These are phyloP conservation scores for Wallacemonas sp. DNA, from an alignment of 208 protist species.

Conservation along the genomic window DNA sequence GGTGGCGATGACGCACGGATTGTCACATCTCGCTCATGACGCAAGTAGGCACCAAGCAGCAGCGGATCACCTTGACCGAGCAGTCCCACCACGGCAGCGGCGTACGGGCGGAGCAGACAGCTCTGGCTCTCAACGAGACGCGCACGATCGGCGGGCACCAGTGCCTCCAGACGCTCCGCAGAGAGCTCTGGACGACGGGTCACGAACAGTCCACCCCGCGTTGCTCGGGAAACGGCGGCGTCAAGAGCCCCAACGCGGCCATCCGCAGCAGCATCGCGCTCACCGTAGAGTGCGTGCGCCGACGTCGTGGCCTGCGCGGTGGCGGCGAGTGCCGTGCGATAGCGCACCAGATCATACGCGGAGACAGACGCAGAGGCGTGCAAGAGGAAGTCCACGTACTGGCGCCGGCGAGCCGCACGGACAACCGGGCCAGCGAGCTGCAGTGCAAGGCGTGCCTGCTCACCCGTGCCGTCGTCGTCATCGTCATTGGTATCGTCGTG, in stretches of 20 bases:
- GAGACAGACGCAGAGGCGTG: slow-evolving; percentile 3
- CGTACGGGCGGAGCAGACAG: not conserved
- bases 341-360: not conserved
- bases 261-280: not conserved
- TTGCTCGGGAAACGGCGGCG: no score
- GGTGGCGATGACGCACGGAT: not conserved
- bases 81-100: not conserved
- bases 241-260: no score
- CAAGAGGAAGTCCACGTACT: slow-evolving; percentile 1
- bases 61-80: slow-evolving; percentile 1
- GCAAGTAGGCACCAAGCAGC: not conserved
- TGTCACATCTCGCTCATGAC: not conserved
- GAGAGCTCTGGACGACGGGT: not conserved
- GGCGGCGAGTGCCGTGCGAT: not conserved
- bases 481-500: not conserved
- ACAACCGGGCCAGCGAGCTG: not conserved
- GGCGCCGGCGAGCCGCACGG: not conserved
- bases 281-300: not conserved
- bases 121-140: not conserved
- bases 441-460: not conserved
- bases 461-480: not conserved
- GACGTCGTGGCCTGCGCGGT: not conserved
- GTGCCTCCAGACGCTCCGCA: not conserved
- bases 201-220: no score
- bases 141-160: not conserved